phyloP scores from a whole-genome alignment of 2,329 filamentous ascomycete genomes.

The Diaporthe australafricana region DNA sequence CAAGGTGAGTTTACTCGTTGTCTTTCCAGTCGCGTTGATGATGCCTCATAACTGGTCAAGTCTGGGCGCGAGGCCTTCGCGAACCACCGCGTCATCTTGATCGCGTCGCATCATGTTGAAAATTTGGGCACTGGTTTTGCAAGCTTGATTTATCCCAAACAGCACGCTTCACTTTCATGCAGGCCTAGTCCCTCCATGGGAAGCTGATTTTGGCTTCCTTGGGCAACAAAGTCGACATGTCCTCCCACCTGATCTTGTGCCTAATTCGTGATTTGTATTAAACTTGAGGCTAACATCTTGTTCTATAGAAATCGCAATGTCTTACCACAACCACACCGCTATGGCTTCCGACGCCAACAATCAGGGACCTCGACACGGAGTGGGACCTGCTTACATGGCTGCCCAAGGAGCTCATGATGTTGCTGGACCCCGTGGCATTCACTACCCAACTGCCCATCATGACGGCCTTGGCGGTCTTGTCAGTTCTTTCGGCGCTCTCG shows the following conservation, averaged over 20 bases:
- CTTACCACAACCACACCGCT: constrained; percentile 40
- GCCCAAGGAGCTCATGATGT: constrained; percentile 42
- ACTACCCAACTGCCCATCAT: constrained; percentile 40
- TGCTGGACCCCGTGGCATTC: constrained; percentile 40
- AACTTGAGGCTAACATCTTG: constrained; percentile 31
- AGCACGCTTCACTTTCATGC: not conserved
- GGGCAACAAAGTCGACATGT: not conserved
- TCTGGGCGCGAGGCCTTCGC: no score
- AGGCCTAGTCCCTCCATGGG: no score
- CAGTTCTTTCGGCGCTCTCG: constrained; percentile 39
- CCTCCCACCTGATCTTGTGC: no score
- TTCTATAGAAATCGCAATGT: constrained; percentile 38
- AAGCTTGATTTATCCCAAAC: no score
- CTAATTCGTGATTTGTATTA: not conserved
- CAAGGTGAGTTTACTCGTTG: constrained; percentile 17
- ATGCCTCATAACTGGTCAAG: not conserved
- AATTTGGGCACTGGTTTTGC: no score
- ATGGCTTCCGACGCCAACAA: constrained; percentile 43
- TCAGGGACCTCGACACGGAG: constrained; percentile 39
- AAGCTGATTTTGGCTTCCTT: not conserved
- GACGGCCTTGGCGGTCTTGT: constrained; percentile 38
- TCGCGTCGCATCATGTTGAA: not conserved
- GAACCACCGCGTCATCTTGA: not conserved
- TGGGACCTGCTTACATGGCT: constrained; percentile 40
- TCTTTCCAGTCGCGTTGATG: not conserved